Base-by-base conservation (phyloP, 805 yeast genomes). In the Saturnispora quitensis region DNA sequence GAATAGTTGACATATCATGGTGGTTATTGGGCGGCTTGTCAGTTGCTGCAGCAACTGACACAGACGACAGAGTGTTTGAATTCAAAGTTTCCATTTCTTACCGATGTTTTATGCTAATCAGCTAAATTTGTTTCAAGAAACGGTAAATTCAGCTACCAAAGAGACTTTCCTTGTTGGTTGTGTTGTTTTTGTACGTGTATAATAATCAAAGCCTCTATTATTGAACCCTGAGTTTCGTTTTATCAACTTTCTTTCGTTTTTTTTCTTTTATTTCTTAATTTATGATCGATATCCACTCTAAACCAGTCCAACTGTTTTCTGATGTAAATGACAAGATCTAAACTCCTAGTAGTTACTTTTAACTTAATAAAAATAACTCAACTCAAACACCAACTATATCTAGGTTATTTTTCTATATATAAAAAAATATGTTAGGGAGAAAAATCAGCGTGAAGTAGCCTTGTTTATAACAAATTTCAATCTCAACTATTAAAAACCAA, bases 11-110 rank as follows among this genome's bases (percentile, higher is more conserved):
- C 44, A 40, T 24, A 13, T 22, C 31, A 24, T 40, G 27, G 27
- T 27, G 33, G 18, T 27, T 43, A 43, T 43, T 43, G 45, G 45
- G 45, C 15, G 45, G 45, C 13, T 43, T 43, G 10, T 43, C 45
- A 1, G 45, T 27, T 40, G 27, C 44, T 22, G 34, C 31, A n/a
- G 45, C 27, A 17, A n/a, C 33, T 15, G 45, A 43, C 28, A 40
- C 44, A 20, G 44, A 24, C 5, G 31, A 40, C 22, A 20, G 42
- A 9, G 42, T 8, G 17, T 5, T 38, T 5, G 42, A 18, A 38
- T 13, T 17, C 34, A 31, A 6, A 31, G 34, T 13, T 31, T 31
- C 34, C 34, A 31, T 31, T 31, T 31, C 12, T 31, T 9, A 12
- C 13, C n/a, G 13, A 12, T 31, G 34, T 12, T 31, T 31, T 31